Base-by-base conservation (phyloP, 169 alveolate genomes). In the Cardiosporidium cionae region DNA sequence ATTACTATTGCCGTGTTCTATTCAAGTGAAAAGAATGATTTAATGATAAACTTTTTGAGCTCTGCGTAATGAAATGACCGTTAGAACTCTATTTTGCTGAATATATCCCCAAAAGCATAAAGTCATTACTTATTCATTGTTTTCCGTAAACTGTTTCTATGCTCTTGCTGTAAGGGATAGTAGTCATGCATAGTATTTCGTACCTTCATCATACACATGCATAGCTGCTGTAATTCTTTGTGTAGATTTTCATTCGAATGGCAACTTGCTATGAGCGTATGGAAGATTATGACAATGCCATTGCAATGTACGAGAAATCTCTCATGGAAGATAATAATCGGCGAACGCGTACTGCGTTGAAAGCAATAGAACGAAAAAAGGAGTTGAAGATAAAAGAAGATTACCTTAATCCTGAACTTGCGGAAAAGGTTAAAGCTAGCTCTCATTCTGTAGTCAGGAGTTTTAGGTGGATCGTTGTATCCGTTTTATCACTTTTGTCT, bases 401-500 rank as follows among this genome's bases (percentile, higher is more conserved):
- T n/a, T 96, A 94, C 84, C 82, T 96, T 25, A 92, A 95, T 82
- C 98, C 99, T 9, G 96, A 79, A 69, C 78, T 85, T 70, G 98
- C 98, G n/a, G 98, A 95, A 83, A 93, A 94, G 74, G 88, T 78
- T n/a, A n/a, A n/a, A n/a, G n/a, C n/a, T n/a, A n/a, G 31, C 74
- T 75, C 72, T 68, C 72, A 73, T 65, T 73, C 71, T 77, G 71
- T 35, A 64, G 65, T 33, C 31, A 36, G 22, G 58, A n/a, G 68
- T 16, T 67, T 7, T 54, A 9, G 9, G 22, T 16, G 16, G 16
- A 4, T 36, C 31, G 23, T 32, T 71, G n/a, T 52, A n/a, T 81
- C 29, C n/a, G n/a, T n/a, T n/a, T n/a, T n/a, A n/a, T n/a, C n/a
- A n/a, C n/a, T n/a, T n/a, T n/a, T n/a, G n/a, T n/a, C n/a, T n/a